These are phyloP conservation scores for Salvia rosmarinus DNA, from an alignment of 257 asterid genomes.

Conservation along the genomic window DNA sequence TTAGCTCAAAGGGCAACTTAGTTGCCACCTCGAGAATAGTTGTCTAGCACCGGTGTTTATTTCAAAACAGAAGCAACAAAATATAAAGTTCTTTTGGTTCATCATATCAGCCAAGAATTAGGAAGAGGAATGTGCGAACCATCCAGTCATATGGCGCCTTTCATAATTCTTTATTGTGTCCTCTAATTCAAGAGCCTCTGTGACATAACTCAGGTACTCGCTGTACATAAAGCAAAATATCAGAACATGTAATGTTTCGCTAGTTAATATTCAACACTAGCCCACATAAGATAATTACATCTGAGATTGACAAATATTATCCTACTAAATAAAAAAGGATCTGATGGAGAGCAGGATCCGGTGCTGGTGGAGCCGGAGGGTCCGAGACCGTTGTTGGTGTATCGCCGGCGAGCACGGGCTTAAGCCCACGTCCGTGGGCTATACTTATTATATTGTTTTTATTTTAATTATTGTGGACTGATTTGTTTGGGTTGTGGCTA, in stretches of 20 bases:
- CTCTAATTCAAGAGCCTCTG: constrained; percentile 97
- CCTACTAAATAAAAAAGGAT: constrained; percentile 2
- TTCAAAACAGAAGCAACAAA: constrained; percentile 22
- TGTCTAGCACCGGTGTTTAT: constrained; percentile 1
- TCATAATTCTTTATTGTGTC: constrained; percentile 92
- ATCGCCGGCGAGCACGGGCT: too few species aligned
- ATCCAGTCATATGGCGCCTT: constrained; percentile 81
- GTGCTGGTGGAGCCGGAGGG: too few species aligned
- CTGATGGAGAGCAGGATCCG: too few species aligned
- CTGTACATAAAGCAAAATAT: constrained; percentile 56
- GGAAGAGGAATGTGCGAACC: constrained; percentile 60
- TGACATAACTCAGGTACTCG: constrained; percentile 85
- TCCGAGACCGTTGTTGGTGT: too few species aligned
- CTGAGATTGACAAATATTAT: constrained; percentile 20
- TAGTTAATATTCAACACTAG: constrained; percentile 14
- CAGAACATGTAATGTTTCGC: constrained; percentile 6
- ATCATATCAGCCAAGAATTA: constrained; percentile 23
- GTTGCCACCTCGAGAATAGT: constrained; percentile 21
- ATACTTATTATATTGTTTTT: too few species aligned
- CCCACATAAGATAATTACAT: constrained; percentile 20
- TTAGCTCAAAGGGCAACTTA: constrained; percentile 18
- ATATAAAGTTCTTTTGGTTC: constrained; percentile 2
- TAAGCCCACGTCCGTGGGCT: too few species aligned
- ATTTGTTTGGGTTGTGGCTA: too few species aligned
- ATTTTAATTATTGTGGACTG: too few species aligned